Base-by-base conservation (phyloP, 768 basidiomycete genomes). In the Mycena polygramma region DNA sequence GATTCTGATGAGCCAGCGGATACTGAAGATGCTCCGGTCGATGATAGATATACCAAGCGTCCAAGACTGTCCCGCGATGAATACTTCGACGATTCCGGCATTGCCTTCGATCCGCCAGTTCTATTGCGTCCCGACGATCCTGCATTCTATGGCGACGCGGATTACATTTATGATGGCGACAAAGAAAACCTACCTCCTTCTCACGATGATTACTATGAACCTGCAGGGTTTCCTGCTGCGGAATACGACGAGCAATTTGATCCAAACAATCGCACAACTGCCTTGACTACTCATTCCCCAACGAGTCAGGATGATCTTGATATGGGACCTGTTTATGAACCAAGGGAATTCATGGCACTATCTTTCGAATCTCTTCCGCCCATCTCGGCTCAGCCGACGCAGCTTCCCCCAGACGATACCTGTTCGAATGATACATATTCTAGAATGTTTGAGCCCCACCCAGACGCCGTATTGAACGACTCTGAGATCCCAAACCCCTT, bases 11-110 rank as follows among this genome's bases (percentile, higher is more conserved):
- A 30, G 19, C 19, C 22, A 49, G 41, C 62, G 55, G 48, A 69
- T 11, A 24, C 39, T 26, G 68, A 72, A 46, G 57, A 67, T 11
- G 48, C 37, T 51, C 54, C 6, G 15, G 17, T 43, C 39, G 57
- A 59, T 10, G 22, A 57, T 51, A 65, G 74, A 55, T 62, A 59
- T 9, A 46, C 35, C 20, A 76, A 76, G 53, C 77, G 77, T 37
- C 65, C 72, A 53, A 74, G 75, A 49, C 57, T 74, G 45, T n/a
- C n/a, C 24, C 45, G 17, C 39, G 59, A 61, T n/a, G n/a, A 54
- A 24, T 58, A 58, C 39, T 30, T 66, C 10, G 68, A 75, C 22
- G 76, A 76, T 73, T 79, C 78, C 17, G 78, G 77, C 14, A 69
- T 79, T 45, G 73, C 70, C 8, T 60, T 77, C 63, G 66, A 71